A percentile compares a stretch with the other conserved stretches of the same genome.
These are phyloP conservation scores for Penicillium sp. DNA, from an alignment of 2,329 filamentous ascomycete genomes.

Conservation along the genomic window DNA sequence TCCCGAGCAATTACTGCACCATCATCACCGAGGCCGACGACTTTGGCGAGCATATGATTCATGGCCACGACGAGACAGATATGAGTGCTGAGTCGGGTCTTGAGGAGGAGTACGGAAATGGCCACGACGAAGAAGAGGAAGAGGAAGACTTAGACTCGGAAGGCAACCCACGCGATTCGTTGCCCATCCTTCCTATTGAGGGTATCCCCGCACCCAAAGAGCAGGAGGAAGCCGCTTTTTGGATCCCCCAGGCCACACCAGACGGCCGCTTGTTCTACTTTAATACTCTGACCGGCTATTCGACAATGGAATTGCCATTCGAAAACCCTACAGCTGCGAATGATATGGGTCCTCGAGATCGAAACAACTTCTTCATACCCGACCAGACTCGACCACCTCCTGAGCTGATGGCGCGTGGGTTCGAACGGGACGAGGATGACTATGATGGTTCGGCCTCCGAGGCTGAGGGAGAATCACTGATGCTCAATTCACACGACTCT, in stretches of 20 bases:
- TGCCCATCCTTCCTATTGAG: slow-evolving; percentile 69
- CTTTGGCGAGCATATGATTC: slow-evolving; percentile 64
- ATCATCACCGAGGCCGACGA: slow-evolving; percentile 79
- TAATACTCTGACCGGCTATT: slow-evolving; percentile 95
- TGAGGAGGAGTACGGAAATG: slow-evolving; percentile 67
- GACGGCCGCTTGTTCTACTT: slow-evolving; percentile 96
- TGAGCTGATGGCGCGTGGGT: slow-evolving; percentile 86
- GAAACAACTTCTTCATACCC: slow-evolving; percentile 84
- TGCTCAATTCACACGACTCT: slow-evolving; percentile 70
- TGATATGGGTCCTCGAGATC: slow-evolving; percentile 85
- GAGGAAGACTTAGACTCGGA: slow-evolving; percentile 71
- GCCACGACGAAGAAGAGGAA: slow-evolving; percentile 65
- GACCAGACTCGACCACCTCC: slow-evolving; percentile 88
- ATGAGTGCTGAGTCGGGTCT: slow-evolving; percentile 52
- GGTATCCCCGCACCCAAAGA: slow-evolving; percentile 61
- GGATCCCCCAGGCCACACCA: slow-evolving; percentile 95
- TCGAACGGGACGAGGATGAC: slow-evolving; percentile 83
- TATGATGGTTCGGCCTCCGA: slow-evolving; percentile 92
- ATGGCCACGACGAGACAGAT: slow-evolving; percentile 59
- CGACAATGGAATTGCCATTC: slow-evolving; percentile 89
- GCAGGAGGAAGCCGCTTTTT: slow-evolving; percentile 90
- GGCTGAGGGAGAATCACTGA: slow-evolving; percentile 75
- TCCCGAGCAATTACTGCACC: slow-evolving; percentile 98
- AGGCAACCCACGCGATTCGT: slow-evolving; percentile 66
- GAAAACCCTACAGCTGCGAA: slow-evolving; percentile 81